These are phyloP conservation scores for Fusarium fujikuroi DNA, from an alignment of 2,329 filamentous ascomycete genomes.

Conservation along the genomic window DNA sequence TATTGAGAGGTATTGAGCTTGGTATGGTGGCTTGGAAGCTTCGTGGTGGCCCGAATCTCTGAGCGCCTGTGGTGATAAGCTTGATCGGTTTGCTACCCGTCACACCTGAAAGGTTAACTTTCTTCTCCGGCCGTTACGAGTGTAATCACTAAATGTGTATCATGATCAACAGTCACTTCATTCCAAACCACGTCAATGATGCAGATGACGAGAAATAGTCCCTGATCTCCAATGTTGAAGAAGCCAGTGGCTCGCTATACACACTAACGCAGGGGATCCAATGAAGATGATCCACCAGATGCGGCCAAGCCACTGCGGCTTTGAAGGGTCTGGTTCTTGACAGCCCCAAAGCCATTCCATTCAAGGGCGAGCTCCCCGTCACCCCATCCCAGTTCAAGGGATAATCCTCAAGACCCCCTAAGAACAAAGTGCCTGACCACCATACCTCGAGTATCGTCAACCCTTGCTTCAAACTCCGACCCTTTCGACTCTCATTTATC, in stretches of 20 bases:
- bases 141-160: not conserved
- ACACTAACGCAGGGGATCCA: slow-evolving; percentile 24
- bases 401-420: slow-evolving; percentile 32
- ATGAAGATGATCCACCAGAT: slow-evolving; percentile 16
- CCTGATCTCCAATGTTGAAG: slow-evolving; percentile 10
- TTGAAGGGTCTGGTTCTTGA: slow-evolving; percentile 25
- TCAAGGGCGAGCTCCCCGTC: slow-evolving; percentile 28
- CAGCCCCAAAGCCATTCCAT: not conserved
- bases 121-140: not conserved
- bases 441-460: slow-evolving; percentile 23
- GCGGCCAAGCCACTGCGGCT: slow-evolving; percentile 36
- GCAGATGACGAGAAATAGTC: not conserved
- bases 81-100: not conserved
- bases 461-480: slow-evolving; percentile 27
- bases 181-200: slow-evolving; percentile 7
- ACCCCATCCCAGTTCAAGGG: slow-evolving; percentile 32
- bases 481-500: slow-evolving; percentile 16
- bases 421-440: slow-evolving; percentile 8
- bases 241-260: slow-evolving; percentile 7
- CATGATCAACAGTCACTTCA: not conserved
- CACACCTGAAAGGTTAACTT: not conserved
- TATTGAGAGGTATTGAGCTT: not conserved
- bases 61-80: not conserved
- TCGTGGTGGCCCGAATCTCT: not conserved
- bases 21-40: not conserved